Evolutionary conservation across 2,329 filamentous ascomycete genomes (phyloP).

Genomic region (Fusarium graminum): DNA sequence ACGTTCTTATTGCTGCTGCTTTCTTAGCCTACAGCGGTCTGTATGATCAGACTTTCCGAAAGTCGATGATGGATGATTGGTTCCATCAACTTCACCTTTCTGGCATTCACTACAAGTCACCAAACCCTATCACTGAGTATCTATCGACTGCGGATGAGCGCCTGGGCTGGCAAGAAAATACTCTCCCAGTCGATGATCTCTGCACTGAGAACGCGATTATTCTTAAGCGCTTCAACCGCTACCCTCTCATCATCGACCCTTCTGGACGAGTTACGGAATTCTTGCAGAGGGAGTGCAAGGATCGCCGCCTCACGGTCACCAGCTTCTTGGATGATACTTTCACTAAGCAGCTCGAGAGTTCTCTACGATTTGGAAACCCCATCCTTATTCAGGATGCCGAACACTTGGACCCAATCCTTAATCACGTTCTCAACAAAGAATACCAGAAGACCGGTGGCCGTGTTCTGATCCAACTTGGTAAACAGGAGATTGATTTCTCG

Average conservation of each 20-base stretch:
- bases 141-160: conserved; percentile 96
- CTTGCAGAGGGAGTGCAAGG: conserved; percentile 92
- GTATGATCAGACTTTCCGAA: conserved; percentile 98
- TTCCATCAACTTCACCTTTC: conserved; percentile 91
- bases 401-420: conserved; percentile 95
- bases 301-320: conserved; percentile 92
- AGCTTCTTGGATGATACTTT: conserved; percentile 99
- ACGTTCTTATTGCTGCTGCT: conserved; percentile 94
- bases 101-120: conserved; percentile 92
- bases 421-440: conserved; percentile 99
- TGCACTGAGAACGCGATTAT: conserved; percentile 99
- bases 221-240: conserved; percentile 96
- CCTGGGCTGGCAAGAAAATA: conserved; percentile 93
- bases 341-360: conserved; percentile 97
- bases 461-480: conserved; percentile 97
- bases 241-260: conserved; percentile 97
- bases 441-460: conserved; percentile 98
- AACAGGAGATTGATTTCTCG: conserved; percentile 99
- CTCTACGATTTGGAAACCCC: conserved; percentile 95
- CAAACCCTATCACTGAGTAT: conserved; percentile 96
- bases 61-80: conserved; percentile 98
- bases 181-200: conserved; percentile 92
- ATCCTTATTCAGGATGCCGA: conserved; percentile 99
- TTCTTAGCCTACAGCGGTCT: conserved; percentile 97
- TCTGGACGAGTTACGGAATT: conserved; percentile 96